Percentiles rank a stretch among this genome's conserved stretches.
These are phyloP conservation scores for Gyromitra esculenta DNA, from an alignment of 2,329 filamentous ascomycete genomes.

Conservation along the genomic window DNA sequence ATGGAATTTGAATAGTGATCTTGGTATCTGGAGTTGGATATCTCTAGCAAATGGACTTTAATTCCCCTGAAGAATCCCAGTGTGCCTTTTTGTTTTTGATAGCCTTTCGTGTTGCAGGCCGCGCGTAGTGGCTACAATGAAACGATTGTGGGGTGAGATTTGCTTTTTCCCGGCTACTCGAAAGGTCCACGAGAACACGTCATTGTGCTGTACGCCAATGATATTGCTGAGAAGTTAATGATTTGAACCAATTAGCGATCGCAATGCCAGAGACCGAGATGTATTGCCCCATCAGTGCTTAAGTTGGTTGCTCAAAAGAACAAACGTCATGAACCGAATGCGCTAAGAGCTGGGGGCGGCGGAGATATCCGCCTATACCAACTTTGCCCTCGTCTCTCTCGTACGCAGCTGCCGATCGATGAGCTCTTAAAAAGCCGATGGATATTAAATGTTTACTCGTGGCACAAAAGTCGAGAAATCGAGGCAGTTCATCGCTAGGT, in stretches of 20 bases:
- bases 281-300: background rate
- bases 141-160: background rate
- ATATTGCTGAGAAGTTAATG: background rate
- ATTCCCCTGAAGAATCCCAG: background rate
- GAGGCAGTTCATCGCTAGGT: conserved; percentile 6
- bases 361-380: background rate
- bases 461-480: background rate
- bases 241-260: background rate
- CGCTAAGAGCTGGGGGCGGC: background rate
- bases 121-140: background rate
- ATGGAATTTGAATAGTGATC: too few relatives aligned
- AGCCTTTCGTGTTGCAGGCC: background rate
- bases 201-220: background rate
- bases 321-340: conserved; percentile 24
- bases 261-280: background rate
- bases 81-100: background rate
- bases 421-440: conserved; percentile 4
- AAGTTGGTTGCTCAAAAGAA: background rate
- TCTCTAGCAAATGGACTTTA: background rate
- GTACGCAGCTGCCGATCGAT: conserved; percentile 5
- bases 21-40: too few relatives aligned
- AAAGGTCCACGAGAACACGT: conserved; percentile 2
- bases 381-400: background rate
- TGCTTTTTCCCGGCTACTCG: background rate
- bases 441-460: conserved; percentile 6